Evolutionary conservation across 106 monocot species (phyloP), one percentile per base, ranked within the genome.

Genomic region (Platanthera guangdongensis): DNA sequence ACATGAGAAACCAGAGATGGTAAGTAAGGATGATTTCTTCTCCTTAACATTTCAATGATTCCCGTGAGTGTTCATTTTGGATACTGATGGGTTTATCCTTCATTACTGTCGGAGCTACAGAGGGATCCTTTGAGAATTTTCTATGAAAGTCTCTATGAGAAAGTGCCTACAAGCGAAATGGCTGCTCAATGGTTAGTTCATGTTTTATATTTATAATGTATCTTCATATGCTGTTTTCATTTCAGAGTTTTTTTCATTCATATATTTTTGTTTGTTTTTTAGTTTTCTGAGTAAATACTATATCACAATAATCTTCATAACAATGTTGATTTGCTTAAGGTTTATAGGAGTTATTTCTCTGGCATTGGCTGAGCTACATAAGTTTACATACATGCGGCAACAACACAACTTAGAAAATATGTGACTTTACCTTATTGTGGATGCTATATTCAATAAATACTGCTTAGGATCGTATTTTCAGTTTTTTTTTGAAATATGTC

Each of bases 121-220:
- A 88, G 95, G 71, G 92, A 95, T 59, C 88, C 92, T 9, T 84
- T 92, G 81, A 87, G 95, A 86, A 88, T 95, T 77, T 95, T 95
- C 82, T 95, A 95, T 60, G 92, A 95, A 68, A 76, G 92, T 0
- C 87, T 95, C 14, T 84, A 92, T 57, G 15, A 92, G 75, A 92
- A 95, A 80, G 46, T 90, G 9, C 95, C 92, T n/a, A 75, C 55
- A 47, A 95, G 95, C 63, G 95, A 95, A 48, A 95, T 95, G 92
- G 95, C 92, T 65, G 78, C 88, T 46, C 22, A 80, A 59, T 95
- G 95, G 95, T 95, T 71, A 88, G 87, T 72, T 10, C 14, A 21
- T 72, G 51, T 51, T 72, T 49, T 28, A 65, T 65, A 32, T 7
- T 63, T 63, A 9, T 71, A 8, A n/a, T 22, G 7, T 22, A 51